phyloP scores from a whole-genome alignment of 306 rosid genomes.

The Rubus idaeus region DNA sequence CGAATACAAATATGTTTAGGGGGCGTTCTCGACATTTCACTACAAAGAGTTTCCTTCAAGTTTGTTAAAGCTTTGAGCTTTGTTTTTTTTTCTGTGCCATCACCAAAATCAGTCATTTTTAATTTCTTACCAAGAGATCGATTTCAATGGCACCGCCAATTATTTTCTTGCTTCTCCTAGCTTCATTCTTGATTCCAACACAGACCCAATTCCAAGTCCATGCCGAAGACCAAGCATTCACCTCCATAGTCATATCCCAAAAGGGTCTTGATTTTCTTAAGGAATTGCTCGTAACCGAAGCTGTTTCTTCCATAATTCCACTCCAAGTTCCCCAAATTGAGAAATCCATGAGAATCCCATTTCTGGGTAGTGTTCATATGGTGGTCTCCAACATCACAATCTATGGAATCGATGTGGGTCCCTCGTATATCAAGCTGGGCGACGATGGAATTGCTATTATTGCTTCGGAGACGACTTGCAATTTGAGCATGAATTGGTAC shows the following conservation, averaged over 20 bases:
- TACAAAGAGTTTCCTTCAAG: background rate
- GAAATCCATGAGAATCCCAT: slow-evolving; percentile 53
- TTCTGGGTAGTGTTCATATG: slow-evolving; percentile 62
- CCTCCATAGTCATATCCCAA: slow-evolving; percentile 61
- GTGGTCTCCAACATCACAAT: slow-evolving; percentile 61
- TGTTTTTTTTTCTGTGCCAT: background rate
- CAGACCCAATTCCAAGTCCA: slow-evolving; percentile 40
- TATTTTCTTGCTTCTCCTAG: slow-evolving; percentile 42
- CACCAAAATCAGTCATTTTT: background rate
- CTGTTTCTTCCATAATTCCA: slow-evolving; percentile 65
- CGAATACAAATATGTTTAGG: background rate
- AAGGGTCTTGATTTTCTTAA: slow-evolving; percentile 75
- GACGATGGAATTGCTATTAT: slow-evolving; percentile 57
- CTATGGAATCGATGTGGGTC: slow-evolving; percentile 52
- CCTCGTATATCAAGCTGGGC: slow-evolving; percentile 56
- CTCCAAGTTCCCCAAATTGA: slow-evolving; percentile 61
- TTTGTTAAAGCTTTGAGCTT: background rate
- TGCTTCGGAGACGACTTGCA: slow-evolving; percentile 70
- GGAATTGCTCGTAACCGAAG: slow-evolving; percentile 56
- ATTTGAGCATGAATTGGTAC: slow-evolving; percentile 75
- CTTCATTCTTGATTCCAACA: slow-evolving; percentile 34
- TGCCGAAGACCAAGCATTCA: slow-evolving; percentile 48
- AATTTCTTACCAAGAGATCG: background rate
- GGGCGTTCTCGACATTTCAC: slow-evolving; percentile 15
- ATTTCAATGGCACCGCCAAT: slow-evolving; percentile 49